phyloP scores from a whole-genome alignment of 495 filamentous ascomycete species.

The Gamarada debralockiae region DNA sequence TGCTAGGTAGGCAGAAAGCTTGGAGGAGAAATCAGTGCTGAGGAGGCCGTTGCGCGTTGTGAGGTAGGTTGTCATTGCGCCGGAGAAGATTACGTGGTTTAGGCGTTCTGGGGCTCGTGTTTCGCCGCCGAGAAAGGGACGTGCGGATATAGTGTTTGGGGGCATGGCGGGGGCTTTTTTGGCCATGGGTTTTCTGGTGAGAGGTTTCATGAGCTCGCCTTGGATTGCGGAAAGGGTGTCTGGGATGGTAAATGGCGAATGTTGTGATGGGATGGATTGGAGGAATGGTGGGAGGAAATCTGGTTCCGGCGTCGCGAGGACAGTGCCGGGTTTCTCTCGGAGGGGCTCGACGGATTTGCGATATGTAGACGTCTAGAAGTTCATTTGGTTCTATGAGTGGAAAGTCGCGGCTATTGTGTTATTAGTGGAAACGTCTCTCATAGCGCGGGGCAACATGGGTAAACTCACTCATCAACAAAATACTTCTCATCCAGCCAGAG shows the following conservation, averaged over 20 bases:
- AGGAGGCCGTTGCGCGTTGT: conserved; percentile 64
- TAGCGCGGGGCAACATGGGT: neutral
- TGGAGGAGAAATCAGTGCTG: conserved; percentile 64
- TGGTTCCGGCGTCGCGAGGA: conserved; percentile 39
- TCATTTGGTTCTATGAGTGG: conserved; percentile 42
- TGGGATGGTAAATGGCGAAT: conserved; percentile 56
- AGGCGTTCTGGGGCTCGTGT: conserved; percentile 49
- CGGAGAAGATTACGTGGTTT: conserved; percentile 51
- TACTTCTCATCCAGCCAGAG: conserved; percentile 69
- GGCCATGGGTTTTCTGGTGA: conserved; percentile 35
- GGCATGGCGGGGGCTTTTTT: conserved; percentile 41
- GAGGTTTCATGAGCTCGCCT: conserved; percentile 47
- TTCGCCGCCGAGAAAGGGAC: conserved; percentile 68
- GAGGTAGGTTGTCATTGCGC: conserved; percentile 57
- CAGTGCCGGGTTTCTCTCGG: conserved; percentile 48
- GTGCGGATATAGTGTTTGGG: conserved; percentile 44
- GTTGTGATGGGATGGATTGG: conserved; percentile 48
- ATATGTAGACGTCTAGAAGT: conserved; percentile 64
- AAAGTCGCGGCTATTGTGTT: conserved; percentile 49
- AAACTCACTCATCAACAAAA: conserved; percentile 64
- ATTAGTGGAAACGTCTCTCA: neutral
- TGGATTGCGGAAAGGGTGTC: conserved; percentile 43
- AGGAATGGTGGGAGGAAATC: conserved; percentile 50
- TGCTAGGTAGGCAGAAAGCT: conserved; percentile 64
- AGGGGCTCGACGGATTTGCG: conserved; percentile 64